Base-by-base conservation (phyloP, 2,329 filamentous ascomycete species). In the Delphinella strobiligena region DNA sequence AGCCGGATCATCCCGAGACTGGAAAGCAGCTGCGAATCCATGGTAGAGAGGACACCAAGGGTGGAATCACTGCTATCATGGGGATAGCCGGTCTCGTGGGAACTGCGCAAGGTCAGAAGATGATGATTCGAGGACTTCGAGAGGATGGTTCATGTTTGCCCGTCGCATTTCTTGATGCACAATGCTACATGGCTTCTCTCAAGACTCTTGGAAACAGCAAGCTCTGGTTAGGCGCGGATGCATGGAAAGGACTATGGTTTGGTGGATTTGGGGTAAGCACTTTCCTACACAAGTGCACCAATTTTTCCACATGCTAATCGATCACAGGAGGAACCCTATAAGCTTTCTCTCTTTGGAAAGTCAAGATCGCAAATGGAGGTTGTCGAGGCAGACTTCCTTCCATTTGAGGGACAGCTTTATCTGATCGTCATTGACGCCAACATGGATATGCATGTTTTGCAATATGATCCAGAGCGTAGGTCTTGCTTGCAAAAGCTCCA, bases 111-210 rank as follows among this genome's bases (percentile, higher is more conserved):
- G 45, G 34, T 37, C 88, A 95, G 54, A 98, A 98, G 61, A 89
- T 87, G 58, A 93, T 98, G 82, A 87, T 98, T 1, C 74, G 91
- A 43, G 91, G 91, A 31, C 71, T 98, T 3, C 95, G 95, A 58
- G 91, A 98, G 59, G 91, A 98, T 55, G 86, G 88, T 1, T 87
- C 83, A 1, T 72, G 96, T 38, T 69, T 96, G 1, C 91, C 91
- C 0, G 89, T 98, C 3, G 91, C 91, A 0, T 98, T 98, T 55
- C 82, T 98, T 71, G 91, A 98, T 54, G 93, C 95, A 78, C 91
- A 85, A 62, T 93, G 84, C 60, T 91, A 94, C 53, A 85, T 94
- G 10, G 84, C 79, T 2, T 77, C 81, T n/a, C 74, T 86, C 39
- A 91, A 88, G 54, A 84, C 86, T 51, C 70, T 98, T 14, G 78